Evolutionary conservation across 2,329 filamentous ascomycete species (phyloP).

Genomic region (Aspergillus latus): DNA sequence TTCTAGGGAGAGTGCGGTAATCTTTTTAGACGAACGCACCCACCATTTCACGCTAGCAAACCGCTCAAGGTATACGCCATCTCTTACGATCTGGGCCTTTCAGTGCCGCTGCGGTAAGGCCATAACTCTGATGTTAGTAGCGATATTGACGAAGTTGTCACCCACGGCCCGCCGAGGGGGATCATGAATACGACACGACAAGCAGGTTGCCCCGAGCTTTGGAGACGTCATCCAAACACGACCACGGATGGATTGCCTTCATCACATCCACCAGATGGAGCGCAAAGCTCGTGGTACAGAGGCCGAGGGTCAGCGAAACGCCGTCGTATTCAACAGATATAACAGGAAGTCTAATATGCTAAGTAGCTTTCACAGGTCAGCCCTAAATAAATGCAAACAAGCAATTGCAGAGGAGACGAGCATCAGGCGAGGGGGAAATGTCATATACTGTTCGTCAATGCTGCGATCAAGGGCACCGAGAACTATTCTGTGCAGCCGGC

Average conservation of each 20-base stretch:
- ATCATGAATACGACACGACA: slow-evolving; percentile 41
- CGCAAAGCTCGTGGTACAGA: slow-evolving; percentile 55
- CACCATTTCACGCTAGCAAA: slow-evolving; percentile 52
- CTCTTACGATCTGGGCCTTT: slow-evolving; percentile 52
- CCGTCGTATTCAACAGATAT: slow-evolving; percentile 51
- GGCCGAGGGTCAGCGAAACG: slow-evolving; percentile 26
- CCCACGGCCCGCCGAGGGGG: slow-evolving; percentile 56
- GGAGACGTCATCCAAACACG: slow-evolving; percentile 30
- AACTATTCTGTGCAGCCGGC: slow-evolving; percentile 44
- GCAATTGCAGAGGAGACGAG: slow-evolving; percentile 39
- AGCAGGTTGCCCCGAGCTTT: slow-evolving; percentile 36
- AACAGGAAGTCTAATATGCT: slow-evolving; percentile 41
- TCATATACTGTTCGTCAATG: slow-evolving; percentile 62
- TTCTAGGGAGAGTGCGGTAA: slow-evolving; percentile 43
- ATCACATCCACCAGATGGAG: slow-evolving; percentile 58
- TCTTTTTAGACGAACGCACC: slow-evolving; percentile 53
- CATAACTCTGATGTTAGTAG: slow-evolving; percentile 40
- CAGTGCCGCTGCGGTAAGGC: slow-evolving; percentile 44
- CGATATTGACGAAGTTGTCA: slow-evolving; percentile 51
- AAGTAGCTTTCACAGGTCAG: slow-evolving; percentile 20
- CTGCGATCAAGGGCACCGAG: slow-evolving; percentile 50
- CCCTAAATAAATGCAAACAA: slow-evolving; percentile 31
- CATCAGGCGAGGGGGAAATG: slow-evolving; percentile 37
- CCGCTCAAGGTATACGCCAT: slow-evolving; percentile 54
- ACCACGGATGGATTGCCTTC: slow-evolving; percentile 43